These are phyloP conservation scores for Copromyces sp. DNA, from an alignment of 495 filamentous ascomycete genomes.

Conservation along the genomic window DNA sequence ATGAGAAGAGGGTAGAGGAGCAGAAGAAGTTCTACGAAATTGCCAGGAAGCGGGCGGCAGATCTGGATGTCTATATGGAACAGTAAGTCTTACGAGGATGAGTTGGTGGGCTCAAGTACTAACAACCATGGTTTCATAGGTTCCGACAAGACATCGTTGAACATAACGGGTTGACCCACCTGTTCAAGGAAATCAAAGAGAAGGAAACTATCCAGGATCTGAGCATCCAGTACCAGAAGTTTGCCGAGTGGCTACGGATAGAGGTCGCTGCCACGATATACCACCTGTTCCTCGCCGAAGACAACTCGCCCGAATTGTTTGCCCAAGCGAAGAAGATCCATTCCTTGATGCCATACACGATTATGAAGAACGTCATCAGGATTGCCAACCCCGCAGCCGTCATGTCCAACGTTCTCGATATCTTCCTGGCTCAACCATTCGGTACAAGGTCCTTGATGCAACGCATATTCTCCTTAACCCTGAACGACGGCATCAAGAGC, in stretches of 20 bases:
- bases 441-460: constrained; percentile 83
- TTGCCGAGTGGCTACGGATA: constrained; percentile 96
- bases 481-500: constrained; percentile 77
- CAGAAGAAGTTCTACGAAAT: constrained; percentile 93
- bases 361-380: constrained; percentile 92
- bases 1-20: constrained; percentile 80
- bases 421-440: constrained; percentile 93
- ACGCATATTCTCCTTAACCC: constrained; percentile 80
- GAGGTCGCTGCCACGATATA: constrained; percentile 96
- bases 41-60: constrained; percentile 76
- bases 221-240: constrained; percentile 91
- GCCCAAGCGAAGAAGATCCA: constrained; percentile 90
- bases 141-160: constrained; percentile 51
- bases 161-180: constrained; percentile 75
- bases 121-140: constrained; percentile 14
- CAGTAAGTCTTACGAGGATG: constrained; percentile 46
- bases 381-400: constrained; percentile 94
- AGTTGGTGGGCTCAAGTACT: neutral
- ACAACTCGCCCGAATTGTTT: constrained; percentile 93
- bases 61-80: constrained; percentile 97
- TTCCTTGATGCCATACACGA: constrained; percentile 79
- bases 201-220: constrained; percentile 80
- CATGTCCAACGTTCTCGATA: constrained; percentile 84
- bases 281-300: constrained; percentile 93
- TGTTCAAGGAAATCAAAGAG: constrained; percentile 83